Evolutionary conservation across 1,284 basidiomycete species (phyloP).

Genomic region (Trametes versicolor): DNA sequence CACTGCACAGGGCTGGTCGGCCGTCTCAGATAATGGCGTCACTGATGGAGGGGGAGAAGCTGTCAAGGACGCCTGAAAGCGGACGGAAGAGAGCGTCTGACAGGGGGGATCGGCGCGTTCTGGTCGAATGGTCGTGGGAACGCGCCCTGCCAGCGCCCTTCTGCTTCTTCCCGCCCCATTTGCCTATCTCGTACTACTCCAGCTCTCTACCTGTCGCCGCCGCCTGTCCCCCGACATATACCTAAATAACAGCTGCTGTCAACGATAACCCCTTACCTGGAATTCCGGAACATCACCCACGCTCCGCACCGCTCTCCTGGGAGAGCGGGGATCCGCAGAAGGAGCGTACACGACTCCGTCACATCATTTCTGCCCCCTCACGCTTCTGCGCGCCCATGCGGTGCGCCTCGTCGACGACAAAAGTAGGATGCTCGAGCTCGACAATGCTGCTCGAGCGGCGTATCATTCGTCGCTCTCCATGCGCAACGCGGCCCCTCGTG

Average conservation of each 20-base stretch:
- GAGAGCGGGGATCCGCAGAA: background rate
- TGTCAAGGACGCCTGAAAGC: background rate
- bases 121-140: background rate
- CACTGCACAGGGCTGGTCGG: background rate
- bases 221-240: background rate
- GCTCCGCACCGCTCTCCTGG: background rate
- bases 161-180: background rate
- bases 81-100: background rate
- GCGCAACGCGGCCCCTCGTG: too few species aligned
- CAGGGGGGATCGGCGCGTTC: background rate
- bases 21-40: constrained; percentile 1
- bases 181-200: background rate
- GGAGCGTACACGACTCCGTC: background rate
- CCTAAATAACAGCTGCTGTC: background rate
- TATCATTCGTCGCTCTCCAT: too few species aligned
- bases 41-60: background rate
- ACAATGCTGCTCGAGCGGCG: too few species aligned
- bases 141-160: background rate
- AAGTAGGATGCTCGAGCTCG: background rate
- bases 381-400: background rate
- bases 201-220: background rate
- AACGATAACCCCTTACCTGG: background rate
- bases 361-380: background rate
- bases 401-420: background rate
- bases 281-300: background rate